A percentile compares a stretch with the other conserved stretches of the same genome.
phyloP scores from a whole-genome alignment of 352 stramenopile genomes.

The Globisporangium recalcitrans region DNA sequence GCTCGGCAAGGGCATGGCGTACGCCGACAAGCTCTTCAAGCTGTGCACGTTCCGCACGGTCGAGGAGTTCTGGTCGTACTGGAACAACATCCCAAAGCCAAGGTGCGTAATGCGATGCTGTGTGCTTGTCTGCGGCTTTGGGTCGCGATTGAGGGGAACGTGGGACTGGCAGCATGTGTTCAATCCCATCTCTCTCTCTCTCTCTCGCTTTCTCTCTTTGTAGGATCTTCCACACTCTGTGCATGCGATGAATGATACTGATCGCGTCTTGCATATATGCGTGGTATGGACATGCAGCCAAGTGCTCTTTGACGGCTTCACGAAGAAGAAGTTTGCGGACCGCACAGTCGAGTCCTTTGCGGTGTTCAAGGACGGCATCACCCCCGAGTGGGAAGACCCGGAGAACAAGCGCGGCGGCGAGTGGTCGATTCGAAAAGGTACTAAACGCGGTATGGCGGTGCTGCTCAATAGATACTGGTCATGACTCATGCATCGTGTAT shows the following conservation, averaged over 20 bases:
- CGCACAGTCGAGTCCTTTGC: slow-evolving; percentile 92
- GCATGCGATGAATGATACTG: neutral
- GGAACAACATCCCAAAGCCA: slow-evolving; percentile 89
- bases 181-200: neutral
- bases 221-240: neutral
- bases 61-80: slow-evolving; percentile 90
- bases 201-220: neutral
- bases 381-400: slow-evolving; percentile 87
- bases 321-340: slow-evolving; percentile 88
- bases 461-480: neutral
- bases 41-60: slow-evolving; percentile 83
- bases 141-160: neutral
- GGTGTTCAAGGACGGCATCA: slow-evolving; percentile 89
- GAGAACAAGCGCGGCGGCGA: slow-evolving; percentile 87
- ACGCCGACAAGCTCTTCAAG: slow-evolving; percentile 85
- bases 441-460: neutral
- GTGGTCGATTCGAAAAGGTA: slow-evolving; percentile 81
- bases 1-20: slow-evolving; percentile 69
- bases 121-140: neutral
- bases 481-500: slow-evolving; percentile 4
- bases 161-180: neutral
- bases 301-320: slow-evolving; percentile 79
- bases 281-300: slow-evolving; percentile 29
- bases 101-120: slow-evolving; percentile 31
- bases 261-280: neutral